Conservation (phyloP, 192 early-diverging fungal species). For the Mortierella alpina region DNA sequence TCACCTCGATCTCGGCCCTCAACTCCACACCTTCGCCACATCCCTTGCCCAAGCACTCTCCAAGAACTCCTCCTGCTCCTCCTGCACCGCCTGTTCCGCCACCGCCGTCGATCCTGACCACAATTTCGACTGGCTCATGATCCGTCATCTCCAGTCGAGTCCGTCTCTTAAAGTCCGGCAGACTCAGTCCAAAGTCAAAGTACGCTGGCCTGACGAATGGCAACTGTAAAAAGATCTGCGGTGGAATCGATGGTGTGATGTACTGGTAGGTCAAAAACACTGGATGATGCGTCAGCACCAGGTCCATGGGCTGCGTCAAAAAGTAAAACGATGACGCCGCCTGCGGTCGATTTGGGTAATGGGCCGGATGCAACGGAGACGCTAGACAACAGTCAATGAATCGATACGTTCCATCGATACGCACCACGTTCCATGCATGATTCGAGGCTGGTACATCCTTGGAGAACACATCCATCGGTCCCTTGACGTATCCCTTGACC, state of each 20-base stretch:
- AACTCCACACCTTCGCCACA: constrained; percentile 41
- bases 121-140: constrained; percentile 31
- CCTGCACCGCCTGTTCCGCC: constrained; percentile 16
- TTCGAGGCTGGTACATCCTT: constrained; percentile 37
- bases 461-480: constrained; percentile 52
- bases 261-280: constrained; percentile 54
- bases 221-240: constrained; percentile 48
- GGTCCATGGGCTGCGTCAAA: constrained; percentile 42
- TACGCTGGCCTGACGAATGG: constrained; percentile 60
- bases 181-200: constrained; percentile 52
- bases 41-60: constrained; percentile 40
- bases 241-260: constrained; percentile 50
- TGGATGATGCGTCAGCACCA: constrained; percentile 49
- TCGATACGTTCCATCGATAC: constrained; percentile 62
- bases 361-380: constrained; percentile 57
- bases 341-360: constrained; percentile 37
- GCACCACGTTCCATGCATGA: constrained; percentile 53
- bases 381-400: constrained; percentile 67
- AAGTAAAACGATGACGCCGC: constrained; percentile 48
- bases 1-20: constrained; percentile 43
- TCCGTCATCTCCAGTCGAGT: constrained; percentile 46
- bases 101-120: constrained; percentile 24
- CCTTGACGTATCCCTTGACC: constrained; percentile 60
- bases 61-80: constrained; percentile 11
- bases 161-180: constrained; percentile 42